Evolutionary conservation across 495 filamentous ascomycete genomes (phyloP).

Genomic region (Echria macrotheca): DNA sequence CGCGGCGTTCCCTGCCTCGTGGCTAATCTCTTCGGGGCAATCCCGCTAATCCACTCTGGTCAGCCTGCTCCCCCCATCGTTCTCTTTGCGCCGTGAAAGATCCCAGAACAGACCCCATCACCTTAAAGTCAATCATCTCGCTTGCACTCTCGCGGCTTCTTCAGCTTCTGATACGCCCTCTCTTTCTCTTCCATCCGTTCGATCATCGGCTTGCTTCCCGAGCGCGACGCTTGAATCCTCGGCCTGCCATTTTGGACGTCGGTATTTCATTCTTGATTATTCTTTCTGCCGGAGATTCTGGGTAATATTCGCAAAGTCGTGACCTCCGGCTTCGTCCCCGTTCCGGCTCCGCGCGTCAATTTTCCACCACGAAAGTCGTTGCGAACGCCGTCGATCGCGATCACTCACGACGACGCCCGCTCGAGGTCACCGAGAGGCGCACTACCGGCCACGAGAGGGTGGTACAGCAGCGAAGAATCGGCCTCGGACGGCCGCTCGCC

Average conservation of each 20-base stretch:
- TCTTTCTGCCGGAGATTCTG: constrained; percentile 14
- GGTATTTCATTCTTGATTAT: constrained; percentile 21
- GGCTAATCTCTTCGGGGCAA: constrained; percentile 36
- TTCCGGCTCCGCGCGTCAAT: constrained; percentile 22
- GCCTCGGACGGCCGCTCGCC: constrained; percentile 19
- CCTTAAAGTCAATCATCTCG: constrained; percentile 45
- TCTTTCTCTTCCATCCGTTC: constrained; percentile 21
- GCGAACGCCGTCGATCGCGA: constrained; percentile 16
- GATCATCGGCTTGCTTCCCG: constrained; percentile 26
- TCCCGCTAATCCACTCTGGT: constrained; percentile 29
- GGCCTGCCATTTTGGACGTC: constrained; percentile 18
- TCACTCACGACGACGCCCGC: constrained; percentile 13
- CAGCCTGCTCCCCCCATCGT: constrained; percentile 24
- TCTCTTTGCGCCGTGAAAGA: constrained; percentile 28
- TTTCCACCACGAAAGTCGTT: no score
- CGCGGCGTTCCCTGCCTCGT: constrained; percentile 16
- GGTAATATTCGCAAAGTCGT: constrained; percentile 19
- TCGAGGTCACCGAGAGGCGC: constrained; percentile 1
- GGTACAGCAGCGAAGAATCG: constrained; percentile 15
- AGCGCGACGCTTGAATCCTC: constrained; percentile 19
- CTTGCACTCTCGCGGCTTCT: constrained; percentile 40
- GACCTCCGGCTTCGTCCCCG: constrained; percentile 13
- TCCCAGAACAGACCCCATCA: constrained; percentile 36
- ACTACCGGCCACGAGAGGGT: constrained; percentile 9
- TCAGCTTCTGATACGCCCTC: constrained; percentile 32